Conservation (phyloP, 805 yeast species). For the Teunomyces kruisii region DNA sequence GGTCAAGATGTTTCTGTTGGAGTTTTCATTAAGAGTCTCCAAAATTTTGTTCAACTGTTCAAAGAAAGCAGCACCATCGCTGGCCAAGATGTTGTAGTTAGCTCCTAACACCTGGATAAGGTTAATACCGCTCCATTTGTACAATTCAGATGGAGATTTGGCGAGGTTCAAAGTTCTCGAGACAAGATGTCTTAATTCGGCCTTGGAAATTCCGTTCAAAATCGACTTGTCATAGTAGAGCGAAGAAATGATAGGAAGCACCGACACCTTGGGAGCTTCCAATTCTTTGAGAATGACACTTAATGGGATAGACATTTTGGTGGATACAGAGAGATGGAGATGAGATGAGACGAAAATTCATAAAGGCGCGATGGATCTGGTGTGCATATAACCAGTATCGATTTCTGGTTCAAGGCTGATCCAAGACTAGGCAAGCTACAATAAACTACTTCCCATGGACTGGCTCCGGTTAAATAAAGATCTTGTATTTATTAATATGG, state of each 20-base stretch:
- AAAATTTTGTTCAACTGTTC: constrained; percentile 42
- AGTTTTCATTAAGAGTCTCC: constrained; percentile 36
- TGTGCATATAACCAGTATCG: background rate
- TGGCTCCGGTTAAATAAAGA: background rate
- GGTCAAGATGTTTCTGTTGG: constrained; percentile 33
- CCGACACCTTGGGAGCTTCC: constrained; percentile 10
- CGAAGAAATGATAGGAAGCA: constrained; percentile 32
- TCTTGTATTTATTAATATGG: background rate
- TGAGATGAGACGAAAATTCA: background rate
- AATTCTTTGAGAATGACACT: constrained; percentile 9
- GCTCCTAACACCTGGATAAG: constrained; percentile 45
- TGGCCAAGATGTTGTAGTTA: constrained; percentile 37
- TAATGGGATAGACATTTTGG: constrained; percentile 11
- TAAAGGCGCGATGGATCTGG: background rate
- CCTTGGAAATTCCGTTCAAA: constrained; percentile 44
- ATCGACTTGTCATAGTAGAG: constrained; percentile 28
- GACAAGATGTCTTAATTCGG: constrained; percentile 51
- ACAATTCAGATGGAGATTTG: constrained; percentile 42
- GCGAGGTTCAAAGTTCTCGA: constrained; percentile 43
- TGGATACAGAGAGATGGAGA: background rate
- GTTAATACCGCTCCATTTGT: constrained; percentile 62
- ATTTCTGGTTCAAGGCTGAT: no score
- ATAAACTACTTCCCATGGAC: no score
- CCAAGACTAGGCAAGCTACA: no score
- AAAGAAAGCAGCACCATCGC: constrained; percentile 41